These are phyloP conservation scores for Globisporangium paroecandrum DNA, from an alignment of 352 stramenopile species.

Conservation along the genomic window DNA sequence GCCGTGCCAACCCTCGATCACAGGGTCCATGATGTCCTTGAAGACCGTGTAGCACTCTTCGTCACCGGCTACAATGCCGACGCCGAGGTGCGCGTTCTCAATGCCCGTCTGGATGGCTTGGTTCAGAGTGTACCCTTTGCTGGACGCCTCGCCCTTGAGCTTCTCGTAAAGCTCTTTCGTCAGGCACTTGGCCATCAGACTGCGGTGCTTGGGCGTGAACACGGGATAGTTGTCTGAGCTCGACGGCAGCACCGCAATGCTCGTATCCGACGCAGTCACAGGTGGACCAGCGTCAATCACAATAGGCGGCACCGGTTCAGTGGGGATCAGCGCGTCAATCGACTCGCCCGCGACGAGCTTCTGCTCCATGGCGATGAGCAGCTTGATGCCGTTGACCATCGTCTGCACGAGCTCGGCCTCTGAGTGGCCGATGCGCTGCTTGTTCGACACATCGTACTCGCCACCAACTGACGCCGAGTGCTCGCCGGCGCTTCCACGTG, in stretches of 20 bases:
- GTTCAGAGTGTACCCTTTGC: constrained; percentile 81
- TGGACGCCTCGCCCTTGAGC: constrained; percentile 65
- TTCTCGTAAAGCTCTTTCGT: constrained; percentile 78
- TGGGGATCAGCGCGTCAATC: constrained; percentile 71
- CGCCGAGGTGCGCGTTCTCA: constrained; percentile 75
- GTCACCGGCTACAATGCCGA: constrained; percentile 79
- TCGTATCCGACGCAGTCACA: constrained; percentile 34
- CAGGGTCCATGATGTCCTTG: constrained; percentile 77
- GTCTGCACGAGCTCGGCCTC: constrained; percentile 88
- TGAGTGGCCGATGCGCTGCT: constrained; percentile 85
- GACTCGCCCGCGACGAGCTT: constrained; percentile 65
- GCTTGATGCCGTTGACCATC: constrained; percentile 85
- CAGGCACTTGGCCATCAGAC: constrained; percentile 80
- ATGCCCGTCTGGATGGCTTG: constrained; percentile 83
- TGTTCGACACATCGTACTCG: constrained; percentile 88
- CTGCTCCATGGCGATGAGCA: constrained; percentile 88
- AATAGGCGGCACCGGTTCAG: constrained; percentile 41
- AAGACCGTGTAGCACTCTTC: constrained; percentile 79
- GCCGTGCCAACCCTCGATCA: constrained; percentile 84
- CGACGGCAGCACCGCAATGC: constrained; percentile 55
- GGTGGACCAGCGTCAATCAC: constrained; percentile 59
- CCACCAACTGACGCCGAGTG: constrained; percentile 86
- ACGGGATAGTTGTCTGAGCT: constrained; percentile 69
- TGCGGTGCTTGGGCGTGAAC: constrained; percentile 82
- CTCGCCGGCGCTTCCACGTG: constrained; percentile 74